A percentile compares a stretch with the other conserved stretches of the same genome.
These are phyloP conservation scores for Aaosphaeria pasadenensis DNA, from an alignment of 2,329 filamentous ascomycete genomes.

Conservation along the genomic window DNA sequence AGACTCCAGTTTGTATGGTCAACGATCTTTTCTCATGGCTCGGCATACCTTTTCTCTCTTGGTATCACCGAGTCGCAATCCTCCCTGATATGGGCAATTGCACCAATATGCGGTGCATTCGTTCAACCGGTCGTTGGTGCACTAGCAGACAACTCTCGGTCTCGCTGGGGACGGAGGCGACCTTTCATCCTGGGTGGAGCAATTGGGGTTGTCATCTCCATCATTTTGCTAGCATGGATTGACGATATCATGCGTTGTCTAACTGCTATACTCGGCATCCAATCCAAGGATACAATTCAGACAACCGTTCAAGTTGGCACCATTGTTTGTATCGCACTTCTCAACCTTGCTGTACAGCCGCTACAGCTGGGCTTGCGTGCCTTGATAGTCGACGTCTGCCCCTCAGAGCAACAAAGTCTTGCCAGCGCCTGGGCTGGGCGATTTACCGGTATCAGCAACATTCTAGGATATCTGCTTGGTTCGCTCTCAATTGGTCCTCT, in stretches of 20 bases:
- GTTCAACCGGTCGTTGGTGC: constrained; percentile 84
- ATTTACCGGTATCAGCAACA: constrained; percentile 26
- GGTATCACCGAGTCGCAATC: constrained; percentile 80
- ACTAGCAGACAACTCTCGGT: constrained; percentile 72
- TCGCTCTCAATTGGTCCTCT: constrained; percentile 12
- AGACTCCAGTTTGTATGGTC: constrained; percentile 5
- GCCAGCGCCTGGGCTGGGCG: constrained; percentile 28
- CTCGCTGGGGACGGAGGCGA: constrained; percentile 73
- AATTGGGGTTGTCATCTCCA: constrained; percentile 60
- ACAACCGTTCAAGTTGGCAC: background rate
- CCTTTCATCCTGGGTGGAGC: constrained; percentile 76
- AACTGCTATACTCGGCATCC: background rate
- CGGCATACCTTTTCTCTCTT: constrained; percentile 69
- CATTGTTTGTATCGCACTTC: constrained; percentile 15
- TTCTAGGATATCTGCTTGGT: constrained; percentile 27
- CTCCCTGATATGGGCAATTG: constrained; percentile 81
- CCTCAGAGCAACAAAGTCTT: constrained; percentile 23
- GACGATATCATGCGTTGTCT: constrained; percentile 26
- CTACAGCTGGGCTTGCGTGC: constrained; percentile 31
- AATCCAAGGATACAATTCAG: background rate
- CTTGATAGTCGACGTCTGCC: constrained; percentile 28
- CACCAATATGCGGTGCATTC: constrained; percentile 72
- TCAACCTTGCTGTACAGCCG: constrained; percentile 32
- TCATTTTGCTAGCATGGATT: constrained; percentile 68
- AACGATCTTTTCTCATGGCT: constrained; percentile 13